phyloP scores from a whole-genome alignment of 257 asterid genomes.

The Solanum lycopersicoides region DNA sequence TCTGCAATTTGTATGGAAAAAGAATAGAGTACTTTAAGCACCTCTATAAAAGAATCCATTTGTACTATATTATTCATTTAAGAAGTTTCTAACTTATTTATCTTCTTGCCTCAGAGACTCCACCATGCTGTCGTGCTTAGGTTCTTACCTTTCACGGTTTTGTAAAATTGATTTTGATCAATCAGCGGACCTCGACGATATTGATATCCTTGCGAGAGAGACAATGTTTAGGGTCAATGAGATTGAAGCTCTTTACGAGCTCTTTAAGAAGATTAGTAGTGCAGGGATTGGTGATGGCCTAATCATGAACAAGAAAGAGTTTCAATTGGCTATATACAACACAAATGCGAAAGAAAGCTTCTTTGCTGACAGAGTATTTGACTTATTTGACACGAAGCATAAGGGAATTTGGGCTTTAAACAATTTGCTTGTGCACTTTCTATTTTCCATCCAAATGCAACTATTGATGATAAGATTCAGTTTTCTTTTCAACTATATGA shows the following conservation, averaged over 20 bases:
- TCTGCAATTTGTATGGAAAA: too few relatives aligned
- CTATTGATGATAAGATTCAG: slow-evolving; percentile 88
- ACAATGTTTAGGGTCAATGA: slow-evolving; percentile 97
- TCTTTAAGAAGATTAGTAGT: slow-evolving; percentile 96
- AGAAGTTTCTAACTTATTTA: neutral
- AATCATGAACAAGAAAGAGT: slow-evolving; percentile 87
- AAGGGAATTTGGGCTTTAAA: slow-evolving; percentile 95
- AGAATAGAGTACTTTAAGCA: too few relatives aligned
- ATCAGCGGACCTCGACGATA: slow-evolving; percentile 77
- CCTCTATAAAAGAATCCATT: neutral
- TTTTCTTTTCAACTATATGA: slow-evolving; percentile 94
- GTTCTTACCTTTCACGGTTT: slow-evolving; percentile 77
- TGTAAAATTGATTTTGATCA: slow-evolving; percentile 77
- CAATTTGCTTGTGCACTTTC: slow-evolving; percentile 96
- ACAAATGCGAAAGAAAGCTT: slow-evolving; percentile 87
- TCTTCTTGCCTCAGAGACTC: slow-evolving; percentile 14
- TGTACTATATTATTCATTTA: neutral
- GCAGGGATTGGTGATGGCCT: slow-evolving; percentile 94
- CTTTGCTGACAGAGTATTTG: slow-evolving; percentile 98
- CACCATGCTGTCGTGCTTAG: slow-evolving; percentile 93
- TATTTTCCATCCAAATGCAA: slow-evolving; percentile 97
- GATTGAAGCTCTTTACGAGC: slow-evolving; percentile 93
- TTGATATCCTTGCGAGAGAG: slow-evolving; percentile 88
- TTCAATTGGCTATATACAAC: slow-evolving; percentile 90
- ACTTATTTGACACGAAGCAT: slow-evolving; percentile 88